Base-by-base conservation (phyloP, 177 flowering plant species). In the Tripterygium wilfordii region DNA sequence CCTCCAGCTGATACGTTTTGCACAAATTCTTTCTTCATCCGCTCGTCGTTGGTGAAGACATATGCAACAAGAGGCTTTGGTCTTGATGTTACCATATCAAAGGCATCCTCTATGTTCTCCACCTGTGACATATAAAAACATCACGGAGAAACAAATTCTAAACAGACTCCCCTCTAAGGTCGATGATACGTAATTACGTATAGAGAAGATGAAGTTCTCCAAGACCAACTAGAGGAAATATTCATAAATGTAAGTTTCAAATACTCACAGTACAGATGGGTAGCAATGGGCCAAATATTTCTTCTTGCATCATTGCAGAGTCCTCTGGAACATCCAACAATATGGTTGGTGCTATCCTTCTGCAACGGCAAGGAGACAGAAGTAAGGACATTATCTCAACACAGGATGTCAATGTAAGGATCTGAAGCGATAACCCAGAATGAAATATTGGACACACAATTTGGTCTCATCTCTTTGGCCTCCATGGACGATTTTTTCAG, bases 201-300 rank as follows among this genome's bases (percentile, higher is more conserved):
- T 40, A 13, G n/a, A 19, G 8, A 38, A 5, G 8, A 30, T 30
- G 8, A 6, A 30, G 12, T 30, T 8, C 22, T 16, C 42, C 42
- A 20, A 30, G 7, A 30, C 12, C 12, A 6, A 6, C 12, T 12
- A 6, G 7, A 30, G 33, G 7, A 6, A 30, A 7, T 12, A 30
- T 12, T 30, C 33, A 30, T 12, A 6, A 30, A 30, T 30, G 33
- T 30, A 30, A 6, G 7, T 30, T 30, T 30, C 12, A 30, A 30
- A 21, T 3, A 30, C 30, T 8, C 41, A 68, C 72, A 0, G 72
- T 63, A 38, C 51, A 3, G 40, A 65, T 65, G 10, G 75, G 71
- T 8, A 70, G 59, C 19, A 70, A 37, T 22, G 75, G 75, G 8
- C 75, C 75, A 42, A 70, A 70, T 30, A 70, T 70, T 55, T 70